phyloP scores from a whole-genome alignment of 495 filamentous ascomycete genomes.

The Daldinia decipiens region DNA sequence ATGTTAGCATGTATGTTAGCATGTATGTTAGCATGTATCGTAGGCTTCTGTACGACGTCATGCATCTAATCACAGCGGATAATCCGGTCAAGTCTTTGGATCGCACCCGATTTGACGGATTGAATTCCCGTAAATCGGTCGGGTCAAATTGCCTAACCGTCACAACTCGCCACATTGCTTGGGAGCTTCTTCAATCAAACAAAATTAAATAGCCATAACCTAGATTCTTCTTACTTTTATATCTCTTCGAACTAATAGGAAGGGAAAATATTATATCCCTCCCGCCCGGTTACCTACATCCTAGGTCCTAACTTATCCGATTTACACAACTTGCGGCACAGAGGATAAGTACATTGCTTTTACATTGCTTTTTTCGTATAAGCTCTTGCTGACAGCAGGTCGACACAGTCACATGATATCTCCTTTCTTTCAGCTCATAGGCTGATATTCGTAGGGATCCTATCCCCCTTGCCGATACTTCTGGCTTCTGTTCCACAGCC shows the following conservation, averaged over 20 bases:
- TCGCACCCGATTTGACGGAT: conserved; percentile 32
- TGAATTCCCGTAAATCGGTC: conserved; percentile 16
- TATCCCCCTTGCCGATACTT: background rate
- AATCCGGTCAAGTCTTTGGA: conserved; percentile 27
- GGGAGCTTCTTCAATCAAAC: background rate
- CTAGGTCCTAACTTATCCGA: conserved; percentile 3
- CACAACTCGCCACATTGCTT: conserved; percentile 14
- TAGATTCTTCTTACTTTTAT: background rate
- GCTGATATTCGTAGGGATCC: background rate
- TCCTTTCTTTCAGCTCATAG: background rate
- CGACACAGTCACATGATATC: conserved; percentile 35
- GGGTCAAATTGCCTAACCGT: conserved; percentile 16
- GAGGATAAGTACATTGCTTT: conserved; percentile 22
- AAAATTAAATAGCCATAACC: background rate
- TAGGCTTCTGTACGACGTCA: conserved; percentile 32
- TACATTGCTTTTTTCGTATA: conserved; percentile 11
- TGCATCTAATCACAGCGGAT: conserved; percentile 29
- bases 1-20: background rate
- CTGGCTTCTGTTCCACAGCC: conserved; percentile 3
- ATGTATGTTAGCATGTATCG: background rate
- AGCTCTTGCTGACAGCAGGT: conserved; percentile 35
- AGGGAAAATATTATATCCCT: background rate
- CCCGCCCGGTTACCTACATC: conserved; percentile 5
- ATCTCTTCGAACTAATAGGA: background rate
- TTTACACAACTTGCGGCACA: conserved; percentile 3